Conservation (phyloP, 2,329 filamentous ascomycete species). For the Calonectria hawksworthii region DNA sequence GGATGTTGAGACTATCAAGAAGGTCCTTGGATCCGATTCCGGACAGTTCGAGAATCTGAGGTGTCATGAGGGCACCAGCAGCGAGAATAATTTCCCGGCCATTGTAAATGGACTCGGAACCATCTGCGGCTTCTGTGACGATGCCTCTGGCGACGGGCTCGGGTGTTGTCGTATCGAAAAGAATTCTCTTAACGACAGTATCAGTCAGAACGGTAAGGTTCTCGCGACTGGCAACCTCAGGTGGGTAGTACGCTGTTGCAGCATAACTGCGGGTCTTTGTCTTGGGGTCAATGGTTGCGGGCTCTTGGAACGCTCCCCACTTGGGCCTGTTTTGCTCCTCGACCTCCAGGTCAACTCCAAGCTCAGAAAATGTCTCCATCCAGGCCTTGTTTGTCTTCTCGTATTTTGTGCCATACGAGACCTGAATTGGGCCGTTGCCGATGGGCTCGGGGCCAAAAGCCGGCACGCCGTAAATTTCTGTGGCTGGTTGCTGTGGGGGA, state of each 20-base stretch:
- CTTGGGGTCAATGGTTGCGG: background rate
- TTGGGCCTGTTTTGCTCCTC: background rate
- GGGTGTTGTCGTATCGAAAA: background rate
- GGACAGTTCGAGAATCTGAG: background rate
- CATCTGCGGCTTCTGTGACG: background rate
- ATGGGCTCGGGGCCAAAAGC: background rate
- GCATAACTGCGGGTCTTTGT: background rate
- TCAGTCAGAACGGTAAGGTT: background rate
- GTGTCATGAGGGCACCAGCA: background rate
- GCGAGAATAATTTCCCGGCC: background rate
- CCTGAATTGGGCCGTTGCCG: background rate
- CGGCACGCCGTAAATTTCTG: background rate
- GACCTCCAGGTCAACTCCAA: background rate
- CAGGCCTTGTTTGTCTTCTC: background rate
- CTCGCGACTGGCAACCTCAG: background rate
- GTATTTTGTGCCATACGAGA: background rate
- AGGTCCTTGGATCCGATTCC: slow-evolving; percentile 1
- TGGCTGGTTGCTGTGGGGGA: background rate
- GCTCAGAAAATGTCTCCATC: background rate
- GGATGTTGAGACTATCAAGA: background rate
- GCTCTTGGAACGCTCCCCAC: background rate
- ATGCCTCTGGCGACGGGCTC: background rate
- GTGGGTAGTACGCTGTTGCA: background rate
- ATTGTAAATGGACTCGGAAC: background rate
- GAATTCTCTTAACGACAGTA: background rate